Evolutionary conservation across 1,284 basidiomycete species (phyloP).

Genomic region (Hymenochaete sp.): DNA sequence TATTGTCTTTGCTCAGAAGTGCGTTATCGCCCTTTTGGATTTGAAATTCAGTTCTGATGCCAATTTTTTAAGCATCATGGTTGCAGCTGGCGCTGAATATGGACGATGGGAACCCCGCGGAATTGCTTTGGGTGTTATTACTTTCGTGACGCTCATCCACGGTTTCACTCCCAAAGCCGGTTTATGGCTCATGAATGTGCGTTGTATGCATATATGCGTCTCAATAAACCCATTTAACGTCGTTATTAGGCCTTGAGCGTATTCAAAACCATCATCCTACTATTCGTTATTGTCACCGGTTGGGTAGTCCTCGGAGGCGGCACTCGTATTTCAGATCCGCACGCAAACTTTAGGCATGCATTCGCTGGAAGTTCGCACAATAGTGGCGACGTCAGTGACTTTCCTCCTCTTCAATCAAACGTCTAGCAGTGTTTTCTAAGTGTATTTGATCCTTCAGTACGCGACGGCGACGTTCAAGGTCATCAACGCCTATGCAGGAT

Average conservation of each 20-base stretch:
- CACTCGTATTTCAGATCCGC: conserved; percentile 34
- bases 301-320: conserved; percentile 38
- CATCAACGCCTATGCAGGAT: conserved; percentile 45
- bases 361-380: conserved; percentile 42
- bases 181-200: conserved; percentile 41
- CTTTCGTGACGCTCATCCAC: conserved; percentile 39
- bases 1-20: conserved; percentile 43
- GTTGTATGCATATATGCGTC: too few species aligned
- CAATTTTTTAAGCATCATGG: conserved; percentile 35
- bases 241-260: conserved; percentile 28
- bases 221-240: neutral
- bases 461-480: conserved; percentile 54
- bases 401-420: neutral
- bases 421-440: neutral
- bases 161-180: conserved; percentile 37
- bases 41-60: neutral
- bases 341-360: conserved; percentile 38
- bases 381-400: conserved; percentile 31
- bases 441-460: conserved; percentile 29
- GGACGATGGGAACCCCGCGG: conserved; percentile 45
- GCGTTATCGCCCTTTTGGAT: conserved; percentile 9
- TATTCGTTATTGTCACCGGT: conserved; percentile 34
- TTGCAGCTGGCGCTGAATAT: conserved; percentile 34
- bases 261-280: conserved; percentile 35
- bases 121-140: conserved; percentile 45